Percentiles rank a stretch among this genome's conserved stretches.
Conservation (phyloP, 2,329 filamentous ascomycete genomes). For the Aspergillus novofumigatus region DNA sequence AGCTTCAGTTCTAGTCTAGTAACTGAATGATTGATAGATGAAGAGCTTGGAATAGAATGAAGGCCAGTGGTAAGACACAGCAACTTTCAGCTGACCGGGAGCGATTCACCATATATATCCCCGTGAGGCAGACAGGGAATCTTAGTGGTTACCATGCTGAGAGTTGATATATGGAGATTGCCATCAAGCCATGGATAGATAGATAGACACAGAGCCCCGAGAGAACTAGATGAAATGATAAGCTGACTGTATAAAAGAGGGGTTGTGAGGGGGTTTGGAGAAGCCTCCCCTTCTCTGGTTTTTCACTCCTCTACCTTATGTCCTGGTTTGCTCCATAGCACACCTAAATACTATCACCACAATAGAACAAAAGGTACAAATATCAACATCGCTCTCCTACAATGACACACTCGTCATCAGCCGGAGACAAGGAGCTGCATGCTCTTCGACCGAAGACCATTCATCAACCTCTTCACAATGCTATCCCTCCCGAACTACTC, state of each 20-base stretch:
- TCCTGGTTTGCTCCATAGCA: not conserved
- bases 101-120: too few relatives aligned
- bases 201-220: not conserved
- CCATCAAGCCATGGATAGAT: not conserved
- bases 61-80: too few relatives aligned
- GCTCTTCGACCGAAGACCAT: constrained; percentile 19
- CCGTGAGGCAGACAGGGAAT: too few relatives aligned
- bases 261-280: not conserved
- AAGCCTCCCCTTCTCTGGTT: not conserved
- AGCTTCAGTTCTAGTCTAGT: too few relatives aligned
- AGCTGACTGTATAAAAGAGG: not conserved
- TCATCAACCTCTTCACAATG: constrained; percentile 39
- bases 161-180: not conserved
- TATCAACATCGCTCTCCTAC: not conserved
- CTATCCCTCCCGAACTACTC: constrained; percentile 36
- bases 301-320: not conserved
- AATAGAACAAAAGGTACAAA: not conserved
- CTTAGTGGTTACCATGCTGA: too few relatives aligned
- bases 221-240: not conserved
- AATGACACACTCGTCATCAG: constrained; percentile 6
- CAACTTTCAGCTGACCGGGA: too few relatives aligned
- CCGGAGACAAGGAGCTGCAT: constrained; percentile 21
- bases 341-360: not conserved
- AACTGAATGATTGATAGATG: too few relatives aligned
- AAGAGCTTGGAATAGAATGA: too few relatives aligned